Conservation (phyloP, 352 stramenopile species). For the Thalassiosira livingstoniorum region DNA sequence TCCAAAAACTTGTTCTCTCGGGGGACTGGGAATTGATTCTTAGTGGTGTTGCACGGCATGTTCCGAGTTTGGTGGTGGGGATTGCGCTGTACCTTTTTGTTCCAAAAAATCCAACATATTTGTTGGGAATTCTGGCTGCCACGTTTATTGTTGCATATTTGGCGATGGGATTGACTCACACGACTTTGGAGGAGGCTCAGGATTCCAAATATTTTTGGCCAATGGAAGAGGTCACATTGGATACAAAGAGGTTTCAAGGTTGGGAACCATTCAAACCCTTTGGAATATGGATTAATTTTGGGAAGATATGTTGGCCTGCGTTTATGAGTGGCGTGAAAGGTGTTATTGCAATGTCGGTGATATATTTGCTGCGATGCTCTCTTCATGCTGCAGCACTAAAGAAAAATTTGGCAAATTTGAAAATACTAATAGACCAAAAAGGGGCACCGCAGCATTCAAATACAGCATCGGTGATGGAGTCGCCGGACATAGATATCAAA, state of each 20-base stretch:
- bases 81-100: constrained; percentile 65
- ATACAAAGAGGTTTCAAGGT: not conserved
- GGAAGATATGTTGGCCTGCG: constrained; percentile 68
- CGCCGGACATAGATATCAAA: no score
- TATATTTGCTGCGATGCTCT: constrained; percentile 77
- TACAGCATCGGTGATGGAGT: no score
- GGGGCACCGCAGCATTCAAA: no score
- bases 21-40: constrained; percentile 42
- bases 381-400: constrained; percentile 70
- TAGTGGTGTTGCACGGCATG: constrained; percentile 57
- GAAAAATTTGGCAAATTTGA: constrained; percentile 62
- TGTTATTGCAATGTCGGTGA: constrained; percentile 69
- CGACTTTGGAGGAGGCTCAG: constrained; percentile 59
- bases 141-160: constrained; percentile 68
- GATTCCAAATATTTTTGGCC: constrained; percentile 73
- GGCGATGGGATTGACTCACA: constrained; percentile 56
- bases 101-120: constrained; percentile 68
- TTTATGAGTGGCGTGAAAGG: constrained; percentile 64
- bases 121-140: constrained; percentile 57
- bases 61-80: constrained; percentile 62
- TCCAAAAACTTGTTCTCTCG: constrained; percentile 41
- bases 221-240: constrained; percentile 62
- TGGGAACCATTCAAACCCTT: constrained; percentile 63
- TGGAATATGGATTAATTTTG: constrained; percentile 39
- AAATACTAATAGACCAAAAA: no score